These are phyloP conservation scores for Lantana camara DNA, from an alignment of 257 asterid genomes.

Conservation along the genomic window DNA sequence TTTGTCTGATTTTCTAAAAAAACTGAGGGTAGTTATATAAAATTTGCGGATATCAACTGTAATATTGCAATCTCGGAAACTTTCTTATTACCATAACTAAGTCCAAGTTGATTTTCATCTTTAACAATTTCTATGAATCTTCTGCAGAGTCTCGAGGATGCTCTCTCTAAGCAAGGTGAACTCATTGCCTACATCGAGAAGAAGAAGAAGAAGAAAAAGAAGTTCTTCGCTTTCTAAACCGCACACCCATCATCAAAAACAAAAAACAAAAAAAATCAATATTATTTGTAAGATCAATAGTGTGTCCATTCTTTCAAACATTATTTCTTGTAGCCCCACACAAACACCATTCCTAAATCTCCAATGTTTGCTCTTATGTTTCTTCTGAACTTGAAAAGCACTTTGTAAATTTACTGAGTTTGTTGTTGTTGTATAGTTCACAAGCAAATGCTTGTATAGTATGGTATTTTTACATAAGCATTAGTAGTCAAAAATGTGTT, in stretches of 20 bases:
- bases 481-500: conserved; percentile 29
- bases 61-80: too few relatives aligned
- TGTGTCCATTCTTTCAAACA: conserved; percentile 25
- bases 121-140: background rate
- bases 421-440: conserved; percentile 28
- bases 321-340: conserved; percentile 15
- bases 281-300: conserved; percentile 5
- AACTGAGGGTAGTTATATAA: too few relatives aligned
- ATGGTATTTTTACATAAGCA: conserved; percentile 24
- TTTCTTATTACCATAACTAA: too few relatives aligned
- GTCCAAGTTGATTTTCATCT: background rate
- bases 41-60: too few relatives aligned
- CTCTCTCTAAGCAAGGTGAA: conserved; percentile 64
- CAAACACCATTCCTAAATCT: conserved; percentile 7
- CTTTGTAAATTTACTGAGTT: conserved; percentile 29
- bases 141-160: conserved; percentile 67
- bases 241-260: too few relatives aligned
- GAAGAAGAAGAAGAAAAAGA: conserved; percentile 75
- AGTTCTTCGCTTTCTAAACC: conserved; percentile 58
- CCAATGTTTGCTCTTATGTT: conserved; percentile 26
- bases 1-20: too few relatives aligned
- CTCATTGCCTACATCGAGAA: conserved; percentile 66
- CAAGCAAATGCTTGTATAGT: conserved; percentile 5
- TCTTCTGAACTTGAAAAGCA: conserved; percentile 12
- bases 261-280: background rate